phyloP scores from a whole-genome alignment of 2,329 filamentous ascomycete genomes.

The Aureobasidium lini region DNA sequence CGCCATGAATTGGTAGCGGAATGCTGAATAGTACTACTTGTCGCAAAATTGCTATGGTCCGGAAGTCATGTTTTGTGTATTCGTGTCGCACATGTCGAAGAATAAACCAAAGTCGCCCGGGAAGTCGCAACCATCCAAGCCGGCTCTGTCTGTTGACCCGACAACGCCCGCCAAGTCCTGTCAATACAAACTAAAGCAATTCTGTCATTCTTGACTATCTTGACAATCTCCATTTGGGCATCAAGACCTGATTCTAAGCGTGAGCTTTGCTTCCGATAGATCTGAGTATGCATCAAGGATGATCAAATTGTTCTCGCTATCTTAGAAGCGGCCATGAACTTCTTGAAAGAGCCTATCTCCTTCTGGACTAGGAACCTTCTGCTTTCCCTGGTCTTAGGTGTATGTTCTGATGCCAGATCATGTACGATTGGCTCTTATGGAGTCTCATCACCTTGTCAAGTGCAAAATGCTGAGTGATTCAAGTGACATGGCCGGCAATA shows the following conservation, averaged over 20 bases:
- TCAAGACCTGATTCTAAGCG: too few species aligned
- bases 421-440: too few species aligned
- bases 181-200: not conserved
- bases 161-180: constrained; percentile 10
- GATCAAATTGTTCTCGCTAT: too few species aligned
- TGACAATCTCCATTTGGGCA: not conserved
- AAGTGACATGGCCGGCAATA: not conserved
- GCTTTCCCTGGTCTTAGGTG: too few species aligned
- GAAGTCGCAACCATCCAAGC: not conserved
- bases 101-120: not conserved
- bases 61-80: not conserved
- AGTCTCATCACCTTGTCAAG: too few species aligned
- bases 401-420: too few species aligned
- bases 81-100: not conserved
- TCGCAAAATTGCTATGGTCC: constrained; percentile 7
- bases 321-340: too few species aligned
- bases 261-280: too few species aligned
- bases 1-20: not conserved
- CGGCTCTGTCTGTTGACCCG: not conserved
- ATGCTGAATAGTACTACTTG: constrained; percentile 12
- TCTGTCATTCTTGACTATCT: not conserved
- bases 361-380: too few species aligned
- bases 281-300: too few species aligned
- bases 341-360: too few species aligned
- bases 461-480: too few species aligned